These are phyloP conservation scores for Blastocrithidia nonstop DNA, from an alignment of 208 protist species.

Conservation along the genomic window DNA sequence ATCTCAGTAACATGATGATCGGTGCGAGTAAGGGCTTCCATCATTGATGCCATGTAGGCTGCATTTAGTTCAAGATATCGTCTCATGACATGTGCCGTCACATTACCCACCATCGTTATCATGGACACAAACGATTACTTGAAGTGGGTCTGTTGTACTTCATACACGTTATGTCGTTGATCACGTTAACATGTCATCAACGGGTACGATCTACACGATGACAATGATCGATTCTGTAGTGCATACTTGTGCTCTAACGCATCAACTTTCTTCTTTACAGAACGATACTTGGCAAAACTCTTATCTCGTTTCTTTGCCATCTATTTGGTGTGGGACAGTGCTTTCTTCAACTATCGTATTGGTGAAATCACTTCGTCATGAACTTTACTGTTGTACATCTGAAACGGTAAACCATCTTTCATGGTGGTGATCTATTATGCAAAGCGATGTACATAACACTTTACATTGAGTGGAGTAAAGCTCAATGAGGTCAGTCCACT, in stretches of 20 bases:
- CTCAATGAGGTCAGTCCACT: slow-evolving; percentile 23
- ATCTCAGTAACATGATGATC: slow-evolving; percentile 15
- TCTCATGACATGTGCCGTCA: slow-evolving; percentile 13
- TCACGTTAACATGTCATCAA: slow-evolving; percentile 9
- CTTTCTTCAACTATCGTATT: slow-evolving; percentile 12
- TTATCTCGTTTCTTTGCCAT: slow-evolving; percentile 7
- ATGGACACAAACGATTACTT: slow-evolving; percentile 12
- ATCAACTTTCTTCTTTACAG: slow-evolving; percentile 16
- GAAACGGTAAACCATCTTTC: slow-evolving; percentile 26
- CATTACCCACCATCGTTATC: slow-evolving; percentile 12
- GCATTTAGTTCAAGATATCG: slow-evolving; percentile 37
- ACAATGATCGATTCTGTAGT: slow-evolving; percentile 17
- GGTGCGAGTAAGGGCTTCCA: slow-evolving; percentile 18
- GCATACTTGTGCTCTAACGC: slow-evolving; percentile 27
- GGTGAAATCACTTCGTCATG: slow-evolving; percentile 26
- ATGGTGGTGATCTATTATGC: slow-evolving; percentile 15
- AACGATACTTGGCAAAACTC: slow-evolving; percentile 11
- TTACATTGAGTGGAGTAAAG: slow-evolving; percentile 14
- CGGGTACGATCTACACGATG: slow-evolving; percentile 16
- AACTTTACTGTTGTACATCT: slow-evolving; percentile 33
- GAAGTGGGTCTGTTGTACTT: slow-evolving; percentile 8
- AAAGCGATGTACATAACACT: slow-evolving; percentile 19
- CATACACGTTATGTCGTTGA: slow-evolving; percentile 3
- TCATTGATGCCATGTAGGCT: slow-evolving; percentile 21
- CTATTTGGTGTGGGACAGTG: slow-evolving; percentile 12